Conservation (phyloP, 75 land plant genomes). For the Cryptomeria japonica region DNA sequence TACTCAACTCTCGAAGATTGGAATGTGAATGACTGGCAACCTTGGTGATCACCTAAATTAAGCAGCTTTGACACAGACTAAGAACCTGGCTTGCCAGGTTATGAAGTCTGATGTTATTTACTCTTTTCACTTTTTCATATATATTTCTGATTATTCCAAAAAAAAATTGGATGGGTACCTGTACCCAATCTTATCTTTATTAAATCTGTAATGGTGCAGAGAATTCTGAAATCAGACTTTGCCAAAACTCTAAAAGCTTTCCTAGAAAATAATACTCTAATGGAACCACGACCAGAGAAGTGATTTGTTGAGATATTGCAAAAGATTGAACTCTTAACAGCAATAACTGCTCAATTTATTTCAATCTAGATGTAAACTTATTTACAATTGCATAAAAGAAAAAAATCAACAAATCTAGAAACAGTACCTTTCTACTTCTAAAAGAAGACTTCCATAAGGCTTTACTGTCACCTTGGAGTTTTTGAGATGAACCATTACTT, state of each 20-base stretch:
- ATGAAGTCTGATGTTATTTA: background rate
- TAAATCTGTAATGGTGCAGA: background rate
- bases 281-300: background rate
- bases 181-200: background rate
- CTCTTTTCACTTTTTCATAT: too few relatives aligned
- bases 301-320: background rate
- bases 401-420: background rate
- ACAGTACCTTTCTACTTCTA: slow-evolving; percentile 68
- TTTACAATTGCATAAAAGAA: background rate
- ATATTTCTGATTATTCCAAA: background rate
- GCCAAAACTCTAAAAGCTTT: background rate
- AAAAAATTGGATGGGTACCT: background rate
- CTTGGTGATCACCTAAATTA: background rate
- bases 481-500: slow-evolving; percentile 72
- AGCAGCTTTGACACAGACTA: background rate
- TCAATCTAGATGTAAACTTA: background rate
- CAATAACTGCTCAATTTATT: background rate
- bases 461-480: slow-evolving; percentile 70
- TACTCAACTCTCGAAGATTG: background rate
- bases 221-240: background rate
- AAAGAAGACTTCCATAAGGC: slow-evolving; percentile 74
- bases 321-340: background rate
- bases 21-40: background rate
- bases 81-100: background rate
- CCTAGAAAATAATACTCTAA: too few relatives aligned